Evolutionary conservation across 768 basidiomycete species (phyloP), one percentile per base, ranked within the genome.

Genomic region (Psilocybe subaeruginosa): DNA sequence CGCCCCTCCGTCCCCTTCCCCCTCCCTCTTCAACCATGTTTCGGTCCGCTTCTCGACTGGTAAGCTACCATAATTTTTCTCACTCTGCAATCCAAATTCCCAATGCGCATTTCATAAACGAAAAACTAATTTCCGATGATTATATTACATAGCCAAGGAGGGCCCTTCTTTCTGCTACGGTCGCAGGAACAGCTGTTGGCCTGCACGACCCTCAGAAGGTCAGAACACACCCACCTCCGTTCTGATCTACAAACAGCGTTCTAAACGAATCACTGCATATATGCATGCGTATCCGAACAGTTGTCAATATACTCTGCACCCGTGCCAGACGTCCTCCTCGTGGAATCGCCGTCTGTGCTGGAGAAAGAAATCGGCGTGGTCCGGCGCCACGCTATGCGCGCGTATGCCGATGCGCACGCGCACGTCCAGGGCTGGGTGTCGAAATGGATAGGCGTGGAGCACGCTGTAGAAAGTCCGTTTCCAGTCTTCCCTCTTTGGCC

Each of bases 381-480:
- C 3, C 82, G 97, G 59, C 80, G 84, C 62, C 77, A 84, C 30
- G 80, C 84, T 2, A 85, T 83, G n/a, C 74, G 78, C 0, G 80
- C 83, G 12, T 85, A 89, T 68, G 65, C 72, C 4, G 81, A 87
- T 30, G 84, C 85, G n/a, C 84, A 87, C 58, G 77, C 80, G 1
- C 81, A 85, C 51, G 86, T 95, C 23, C 91, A 95, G 65, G 82
- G 80, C 1, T 85, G 87, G 47, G 85, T 97, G 16, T 84, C 87
- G 33, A 82, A 81, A 63, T 97, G 95, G 95, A 92, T 99, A 68
- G 85, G 83, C 11, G 80, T 95, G 33, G 97, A 98, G 72, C 84
- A 91, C 65, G 82, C 84, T 7, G 88, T 96, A 33, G 96, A 97
- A 77, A 77, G 96, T 96, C 73, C 63, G 91, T 83, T 16, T 35